These are phyloP conservation scores for Alternaria sp. DNA, from an alignment of 2,329 filamentous ascomycete species.

Conservation along the genomic window DNA sequence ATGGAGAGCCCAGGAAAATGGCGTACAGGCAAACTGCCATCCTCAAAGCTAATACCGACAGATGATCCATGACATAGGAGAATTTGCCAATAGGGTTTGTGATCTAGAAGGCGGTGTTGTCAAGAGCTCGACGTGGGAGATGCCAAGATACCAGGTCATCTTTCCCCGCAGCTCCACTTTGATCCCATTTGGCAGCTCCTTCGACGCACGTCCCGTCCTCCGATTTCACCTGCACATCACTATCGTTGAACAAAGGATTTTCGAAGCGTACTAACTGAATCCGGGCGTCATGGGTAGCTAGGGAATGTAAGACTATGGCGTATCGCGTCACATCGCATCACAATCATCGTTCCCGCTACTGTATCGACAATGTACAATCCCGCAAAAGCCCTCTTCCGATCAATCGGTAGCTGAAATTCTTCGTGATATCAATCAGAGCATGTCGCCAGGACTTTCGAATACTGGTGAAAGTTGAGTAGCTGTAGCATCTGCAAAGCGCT, in stretches of 20 bases:
- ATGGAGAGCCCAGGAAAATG: neutral
- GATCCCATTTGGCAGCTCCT: conserved; percentile 3
- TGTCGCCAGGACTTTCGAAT: neutral
- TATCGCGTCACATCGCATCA: neutral
- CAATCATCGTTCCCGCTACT: neutral
- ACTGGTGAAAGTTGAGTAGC: neutral
- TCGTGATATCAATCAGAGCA: neutral
- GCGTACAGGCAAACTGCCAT: neutral
- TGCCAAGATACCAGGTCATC: conserved; percentile 20
- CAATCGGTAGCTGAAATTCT: neutral
- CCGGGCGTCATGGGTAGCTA: neutral
- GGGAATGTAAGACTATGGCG: neutral
- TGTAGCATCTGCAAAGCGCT: neutral
- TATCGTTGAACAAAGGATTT: neutral
- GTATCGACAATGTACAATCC: neutral
- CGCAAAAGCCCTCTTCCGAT: neutral
- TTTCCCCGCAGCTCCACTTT: conserved; percentile 23
- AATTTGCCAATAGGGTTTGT: conserved; percentile 10
- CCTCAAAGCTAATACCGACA: conserved; percentile 4
- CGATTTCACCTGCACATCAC: neutral
- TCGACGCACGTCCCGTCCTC: conserved; percentile 11
- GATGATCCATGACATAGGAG: conserved; percentile 9
- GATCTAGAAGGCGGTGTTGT: conserved; percentile 13
- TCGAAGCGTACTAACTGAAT: neutral
- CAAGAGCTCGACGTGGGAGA: conserved; percentile 4